Conservation (phyloP, 75 land plant genomes). For the Adiantum capillusveneris region DNA sequence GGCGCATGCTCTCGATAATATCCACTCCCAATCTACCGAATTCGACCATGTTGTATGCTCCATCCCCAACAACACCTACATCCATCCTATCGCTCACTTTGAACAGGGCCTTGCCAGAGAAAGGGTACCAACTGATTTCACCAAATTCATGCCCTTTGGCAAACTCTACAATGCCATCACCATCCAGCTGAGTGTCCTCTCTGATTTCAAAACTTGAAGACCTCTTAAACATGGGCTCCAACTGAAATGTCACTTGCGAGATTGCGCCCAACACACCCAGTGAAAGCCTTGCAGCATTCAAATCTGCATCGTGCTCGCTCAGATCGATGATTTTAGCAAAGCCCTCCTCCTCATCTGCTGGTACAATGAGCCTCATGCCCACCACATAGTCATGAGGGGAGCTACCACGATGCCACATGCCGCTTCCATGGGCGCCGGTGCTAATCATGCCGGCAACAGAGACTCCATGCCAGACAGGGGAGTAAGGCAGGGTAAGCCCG, state of each 20-base stretch:
- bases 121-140: slow-evolving; percentile 22
- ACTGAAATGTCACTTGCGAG: slow-evolving; percentile 13
- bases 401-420: slow-evolving; percentile 12
- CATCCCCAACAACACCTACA: slow-evolving; percentile 11
- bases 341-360: slow-evolving; percentile 8
- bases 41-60: slow-evolving; percentile 11
- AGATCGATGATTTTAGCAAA: slow-evolving; percentile 7
- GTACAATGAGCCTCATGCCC: slow-evolving; percentile 13
- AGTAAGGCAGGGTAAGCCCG: too few species aligned
- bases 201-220: slow-evolving; percentile 11
- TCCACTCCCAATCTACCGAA: slow-evolving; percentile 1
- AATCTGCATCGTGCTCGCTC: slow-evolving; percentile 1
- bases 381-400: slow-evolving; percentile 16
- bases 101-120: slow-evolving; percentile 6
- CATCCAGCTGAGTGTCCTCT: slow-evolving; percentile 18
- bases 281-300: slow-evolving; percentile 18
- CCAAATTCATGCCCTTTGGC: slow-evolving; percentile 21
- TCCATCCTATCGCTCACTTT: slow-evolving; percentile 8
- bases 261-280: slow-evolving; percentile 15
- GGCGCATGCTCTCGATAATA: not conserved
- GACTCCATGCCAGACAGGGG: too few species aligned
- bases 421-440: slow-evolving; percentile 24
- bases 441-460: too few species aligned
- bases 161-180: slow-evolving; percentile 3
- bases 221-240: slow-evolving; percentile 35